Evolutionary conservation across 768 basidiomycete genomes (phyloP).

Genomic region (Rhizopogon rudus): DNA sequence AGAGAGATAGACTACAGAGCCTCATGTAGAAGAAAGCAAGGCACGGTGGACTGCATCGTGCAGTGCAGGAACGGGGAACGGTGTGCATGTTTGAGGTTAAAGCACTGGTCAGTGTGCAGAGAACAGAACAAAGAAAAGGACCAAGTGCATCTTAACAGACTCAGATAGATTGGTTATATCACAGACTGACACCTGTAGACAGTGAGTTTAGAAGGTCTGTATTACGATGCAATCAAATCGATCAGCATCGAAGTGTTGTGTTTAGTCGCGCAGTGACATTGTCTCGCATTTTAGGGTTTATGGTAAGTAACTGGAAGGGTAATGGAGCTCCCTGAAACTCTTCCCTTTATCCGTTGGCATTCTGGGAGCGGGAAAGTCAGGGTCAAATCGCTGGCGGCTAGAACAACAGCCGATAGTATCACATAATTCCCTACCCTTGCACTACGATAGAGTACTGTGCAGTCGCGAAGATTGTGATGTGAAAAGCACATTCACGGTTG

Average conservation of each 20-base stretch:
- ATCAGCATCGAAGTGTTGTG: neutral
- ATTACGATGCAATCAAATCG: neutral
- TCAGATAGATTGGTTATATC: too few species aligned
- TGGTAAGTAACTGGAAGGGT: neutral
- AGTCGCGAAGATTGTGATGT: too few species aligned
- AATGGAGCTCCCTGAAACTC: neutral
- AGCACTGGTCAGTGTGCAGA: too few species aligned
- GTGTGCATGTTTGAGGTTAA: too few species aligned
- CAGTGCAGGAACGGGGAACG: too few species aligned
- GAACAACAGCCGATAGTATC: neutral
- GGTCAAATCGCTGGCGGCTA: neutral
- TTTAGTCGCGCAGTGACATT: neutral
- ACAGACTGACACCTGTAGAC: too few species aligned
- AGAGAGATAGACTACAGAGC: too few species aligned
- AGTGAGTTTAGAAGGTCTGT: too few species aligned
- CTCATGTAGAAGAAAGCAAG: too few species aligned
- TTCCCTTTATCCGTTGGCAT: neutral
- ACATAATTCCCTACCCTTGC: neutral
- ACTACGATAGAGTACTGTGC: neutral
- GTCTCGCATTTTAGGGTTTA: neutral
- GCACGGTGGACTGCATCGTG: too few species aligned
- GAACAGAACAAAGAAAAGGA: too few species aligned
- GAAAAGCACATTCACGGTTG: neutral
- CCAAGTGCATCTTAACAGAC: too few species aligned
- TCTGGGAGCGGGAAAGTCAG: neutral